A percentile compares a stretch with the other conserved stretches of the same genome.
These are phyloP conservation scores for Wickerhamomyces pijperi DNA, from an alignment of 805 yeast species.

Conservation along the genomic window DNA sequence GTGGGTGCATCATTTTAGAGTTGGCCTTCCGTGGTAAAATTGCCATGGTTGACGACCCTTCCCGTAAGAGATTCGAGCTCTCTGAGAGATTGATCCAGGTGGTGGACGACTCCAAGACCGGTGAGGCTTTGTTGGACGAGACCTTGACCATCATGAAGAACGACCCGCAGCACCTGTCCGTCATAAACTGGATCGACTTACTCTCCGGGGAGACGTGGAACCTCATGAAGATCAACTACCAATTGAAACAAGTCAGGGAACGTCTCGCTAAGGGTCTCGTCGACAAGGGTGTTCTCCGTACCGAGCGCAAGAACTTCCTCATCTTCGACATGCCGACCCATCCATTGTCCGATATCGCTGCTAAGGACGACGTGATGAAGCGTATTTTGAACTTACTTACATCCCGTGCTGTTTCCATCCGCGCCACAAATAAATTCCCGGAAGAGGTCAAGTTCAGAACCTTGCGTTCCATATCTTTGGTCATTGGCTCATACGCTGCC, in stretches of 20 bases:
- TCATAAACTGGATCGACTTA: conserved; percentile 87
- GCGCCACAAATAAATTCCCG: conserved; percentile 57
- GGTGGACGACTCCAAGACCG: conserved; percentile 76
- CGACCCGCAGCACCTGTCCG: conserved; percentile 68
- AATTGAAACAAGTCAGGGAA: conserved; percentile 94
- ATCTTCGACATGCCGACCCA: conserved; percentile 98
- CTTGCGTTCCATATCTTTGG: conserved; percentile 71
- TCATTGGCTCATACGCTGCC: conserved; percentile 89
- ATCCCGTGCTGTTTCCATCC: conserved; percentile 53
- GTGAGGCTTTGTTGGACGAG: conserved; percentile 92
- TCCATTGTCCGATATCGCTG: conserved; percentile 78
- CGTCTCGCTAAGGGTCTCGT: conserved; percentile 93
- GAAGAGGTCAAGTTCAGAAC: conserved; percentile 53
- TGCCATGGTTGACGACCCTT: conserved; percentile 83
- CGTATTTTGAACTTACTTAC: conserved; percentile 64
- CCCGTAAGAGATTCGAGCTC: conserved; percentile 78
- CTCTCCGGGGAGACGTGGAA: conserved; percentile 97
- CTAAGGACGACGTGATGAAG: conserved; percentile 71
- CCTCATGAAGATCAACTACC: conserved; percentile 85
- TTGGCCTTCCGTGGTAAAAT: conserved; percentile 86
- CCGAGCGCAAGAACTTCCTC: conserved; percentile 90
- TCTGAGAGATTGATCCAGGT: conserved; percentile 84
- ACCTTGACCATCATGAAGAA: conserved; percentile 81
- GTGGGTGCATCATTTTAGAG: conserved; percentile 90
- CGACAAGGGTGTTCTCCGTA: conserved; percentile 91